Evolutionary conservation across 23 red algal species (phyloP).

Genomic region (Gracilaria domingensis): DNA sequence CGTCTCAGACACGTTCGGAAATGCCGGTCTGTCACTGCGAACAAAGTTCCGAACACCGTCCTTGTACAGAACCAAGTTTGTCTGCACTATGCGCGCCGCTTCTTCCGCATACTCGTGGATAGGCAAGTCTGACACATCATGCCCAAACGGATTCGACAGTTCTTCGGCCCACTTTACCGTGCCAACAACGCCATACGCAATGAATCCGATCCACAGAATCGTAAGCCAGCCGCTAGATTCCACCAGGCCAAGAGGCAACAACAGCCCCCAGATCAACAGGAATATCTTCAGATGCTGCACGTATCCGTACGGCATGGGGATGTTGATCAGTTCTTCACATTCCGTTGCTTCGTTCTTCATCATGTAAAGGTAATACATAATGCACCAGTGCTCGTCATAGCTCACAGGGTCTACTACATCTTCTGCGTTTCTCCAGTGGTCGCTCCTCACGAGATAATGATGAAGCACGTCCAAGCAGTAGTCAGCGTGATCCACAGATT

Average conservation of each 20-base stretch:
- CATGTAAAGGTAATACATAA: conserved; percentile 21
- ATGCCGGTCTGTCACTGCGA: not conserved
- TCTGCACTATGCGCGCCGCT: conserved; percentile 11
- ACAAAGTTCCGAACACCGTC: conserved; percentile 23
- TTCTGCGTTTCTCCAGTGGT: not conserved
- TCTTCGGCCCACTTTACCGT: conserved; percentile 42
- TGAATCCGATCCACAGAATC: conserved; percentile 58
- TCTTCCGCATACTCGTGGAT: conserved; percentile 18
- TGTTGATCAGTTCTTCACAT: conserved; percentile 20
- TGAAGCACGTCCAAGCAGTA: conserved; percentile 64
- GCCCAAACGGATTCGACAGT: conserved; percentile 52
- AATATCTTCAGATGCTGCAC: conserved; percentile 54
- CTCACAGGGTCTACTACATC: not conserved
- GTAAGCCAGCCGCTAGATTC: conserved; percentile 51
- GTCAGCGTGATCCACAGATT: conserved; percentile 9
- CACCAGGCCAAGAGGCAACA: conserved; percentile 59
- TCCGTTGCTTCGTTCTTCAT: conserved; percentile 12
- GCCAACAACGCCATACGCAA: conserved; percentile 64
- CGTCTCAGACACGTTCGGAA: not conserved
- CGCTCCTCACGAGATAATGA: conserved; percentile 21
- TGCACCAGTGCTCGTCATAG: not conserved
- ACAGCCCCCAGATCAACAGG: conserved; percentile 50
- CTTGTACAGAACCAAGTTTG: conserved; percentile 29
- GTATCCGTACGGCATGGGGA: conserved; percentile 59
- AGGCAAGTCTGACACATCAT: conserved; percentile 58